Evolutionary conservation across 208 protist genomes (phyloP), one percentile per base, ranked within the genome.

Genomic region (Trypanosoma cruzi): DNA sequence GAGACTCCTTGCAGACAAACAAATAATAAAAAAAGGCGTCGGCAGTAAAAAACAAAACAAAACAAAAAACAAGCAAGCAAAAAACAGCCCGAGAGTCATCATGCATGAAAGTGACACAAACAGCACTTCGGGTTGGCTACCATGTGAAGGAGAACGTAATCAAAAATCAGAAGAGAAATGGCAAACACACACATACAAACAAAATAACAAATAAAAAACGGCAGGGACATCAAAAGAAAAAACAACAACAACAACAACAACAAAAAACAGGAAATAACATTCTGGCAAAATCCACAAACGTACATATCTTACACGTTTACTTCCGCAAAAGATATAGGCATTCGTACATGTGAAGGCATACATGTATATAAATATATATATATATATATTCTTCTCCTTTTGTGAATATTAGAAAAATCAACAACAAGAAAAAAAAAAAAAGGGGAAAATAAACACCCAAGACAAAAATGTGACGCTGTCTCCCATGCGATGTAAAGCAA

Each of bases 241-340:
- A 11, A 40, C 4, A 4, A 40, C 36, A 40, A 40, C n/a, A 42
- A 32, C 64, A 34, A 64, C 65, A 36, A 77, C 28, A 59, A 64
- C 36, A 49, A 49, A 49, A 13, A 49, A 20, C 44, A 10, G 10
- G 36, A 4, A 40, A 10, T 10, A 4, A 40, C 36, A 4, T 40
- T 40, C 36, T 10, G 36, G 36, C 40, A 44, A 1, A 1, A 2
- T 16, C 3, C 40, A 44, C 40, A 44, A 2, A 44, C 40, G 8
- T n/a, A 49, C 16, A 49, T 20, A n/a, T n/a, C n/a, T n/a, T n/a
- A 49, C 44, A 14, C 44, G 20, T 20, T 20, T 49, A 2, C 44
- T 6, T 49, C 44, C 44, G 16, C 16, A 52, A 0, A 52, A 11
- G 36, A 40, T 4, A 40, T 40, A 40, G 11, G 11, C 36, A 40